Evolutionary conservation across 2,329 filamentous ascomycete species (phyloP).

Genomic region (Colletotrichum gigasporum): DNA sequence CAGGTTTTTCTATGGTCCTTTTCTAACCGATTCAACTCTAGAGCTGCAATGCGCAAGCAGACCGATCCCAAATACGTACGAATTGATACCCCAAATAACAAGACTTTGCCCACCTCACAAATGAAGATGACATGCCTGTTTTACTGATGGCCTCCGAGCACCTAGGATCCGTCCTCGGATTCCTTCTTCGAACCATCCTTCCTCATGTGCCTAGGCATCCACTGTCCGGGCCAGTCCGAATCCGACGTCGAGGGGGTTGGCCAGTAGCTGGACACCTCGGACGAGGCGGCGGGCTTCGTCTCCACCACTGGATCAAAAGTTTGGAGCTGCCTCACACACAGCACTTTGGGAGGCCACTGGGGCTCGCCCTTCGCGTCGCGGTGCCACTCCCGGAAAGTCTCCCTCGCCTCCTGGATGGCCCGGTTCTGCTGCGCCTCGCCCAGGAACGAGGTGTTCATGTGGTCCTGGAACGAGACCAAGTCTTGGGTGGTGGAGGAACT

Average conservation of each 20-base stretch:
- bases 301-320: not conserved
- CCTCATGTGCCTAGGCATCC: no score
- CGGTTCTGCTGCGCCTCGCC: not conserved
- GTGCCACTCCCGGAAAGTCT: conserved; percentile 5
- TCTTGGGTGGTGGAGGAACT: no score
- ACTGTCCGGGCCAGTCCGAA: no score
- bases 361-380: no score
- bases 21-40: not conserved
- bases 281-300: no score
- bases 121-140: not conserved
- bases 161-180: no score
- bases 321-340: no score
- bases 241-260: no score
- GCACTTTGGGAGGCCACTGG: no score
- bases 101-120: not conserved
- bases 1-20: not conserved
- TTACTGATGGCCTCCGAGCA: not conserved
- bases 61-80: conserved; percentile 13
- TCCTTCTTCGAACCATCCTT: no score
- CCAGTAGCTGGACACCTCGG: no score
- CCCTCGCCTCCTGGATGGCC: not conserved
- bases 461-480: not conserved
- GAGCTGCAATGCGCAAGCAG: not conserved
- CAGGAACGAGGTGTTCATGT: not conserved
- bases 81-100: conserved; percentile 25